Evolutionary conservation across 345 rosid genomes (phyloP), one percentile per base, ranked within the genome.

Genomic region (Cardiospermum halicacabum): DNA sequence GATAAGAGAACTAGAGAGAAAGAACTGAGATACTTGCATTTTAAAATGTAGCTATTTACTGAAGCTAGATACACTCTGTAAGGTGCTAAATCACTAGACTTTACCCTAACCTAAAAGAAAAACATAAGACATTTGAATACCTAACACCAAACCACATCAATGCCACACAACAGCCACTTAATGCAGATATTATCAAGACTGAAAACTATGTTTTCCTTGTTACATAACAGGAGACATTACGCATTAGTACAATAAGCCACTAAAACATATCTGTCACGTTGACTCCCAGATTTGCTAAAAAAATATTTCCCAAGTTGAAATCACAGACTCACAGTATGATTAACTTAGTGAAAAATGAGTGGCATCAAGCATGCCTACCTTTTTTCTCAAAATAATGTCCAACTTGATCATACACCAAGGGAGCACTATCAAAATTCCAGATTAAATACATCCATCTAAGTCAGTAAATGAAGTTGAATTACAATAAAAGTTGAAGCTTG

Each of bases 1-100:
- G 47, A 64, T 39, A 58, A 49, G 62, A 67, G 58, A 67, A 66
- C 18, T 26, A 73, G 48, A 55, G 27, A 65, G 58, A 57, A 31
- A 21, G 50, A n/a, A n/a, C 24, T 56, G 31, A 50, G 58, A 65
- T 25, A 59, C 34, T 11, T 27, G 58, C 61, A 3, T 64, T 18
- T 43, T 49, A 42, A 57, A 56, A 67, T 15, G 54, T 53, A 64
- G 57, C 60, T 8, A 13, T 50, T 24, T 1, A 34, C 6, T 12
- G 53, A 28, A 30, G 34, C 1, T 24, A 59, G 24, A 48, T 13
- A 63, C 3, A 25, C 24, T 30, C 53, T 24, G 49, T 27, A 24
- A 45, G 15, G 47, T 30, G 3, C 7, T 16, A 55, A 55, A 28
- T 15, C 11, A 28, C 34, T 55, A 0, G 22, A n/a, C 25, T 19